Evolutionary conservation across 495 filamentous ascomycete genomes (phyloP), one percentile per base, ranked within the genome.

Genomic region (Aspergillus taichungensis): DNA sequence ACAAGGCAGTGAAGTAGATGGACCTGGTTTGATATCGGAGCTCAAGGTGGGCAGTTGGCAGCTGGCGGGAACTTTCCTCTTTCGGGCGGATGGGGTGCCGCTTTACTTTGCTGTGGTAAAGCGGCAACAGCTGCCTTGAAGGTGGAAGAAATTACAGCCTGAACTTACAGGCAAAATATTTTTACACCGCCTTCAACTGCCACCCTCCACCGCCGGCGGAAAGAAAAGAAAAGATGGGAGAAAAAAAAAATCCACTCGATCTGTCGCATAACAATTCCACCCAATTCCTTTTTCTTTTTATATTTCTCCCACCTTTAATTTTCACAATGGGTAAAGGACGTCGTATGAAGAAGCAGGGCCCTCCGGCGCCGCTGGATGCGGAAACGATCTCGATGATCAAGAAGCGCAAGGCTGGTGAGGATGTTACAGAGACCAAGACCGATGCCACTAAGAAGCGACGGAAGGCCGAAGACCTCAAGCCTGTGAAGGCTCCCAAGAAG

Each of bases 301-400:
- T 28, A 13, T 29, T 13, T 11, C 29, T 30, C 43, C 30, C 35
- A 30, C 1, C 32, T 48, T 24, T 29, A 27, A 14, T 40, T 43
- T 43, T 61, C 61, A 80, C 63, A 61, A 96, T 95, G 90, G 90
- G 90, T 68, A 72, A 77, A 46, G 85, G 88, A 51, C 86, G 88
- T 56, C 88, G 92, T 51, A 91, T 95, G 83, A 82, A 85, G 62
- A 95, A 97, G 68, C 92, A 98, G 73, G 94, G 88, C 31, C 77
- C 85, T 49, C 94, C 94, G 29, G 76, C 80, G 46, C 75, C 81
- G 28, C 77, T 95, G 46, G 84, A 91, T 53, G 88, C 95, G 62
- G 80, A 78, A 24, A 84, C 83, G 55, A 80, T 85, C 49, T 75
- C 81, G 30, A 80, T 79, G 41, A 60, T 82, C 45, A 87, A 75